Evolutionary conservation across 768 basidiomycete genomes (phyloP), one percentile per base, ranked within the genome.

Genomic region (Candolleomyces eurysporus): DNA sequence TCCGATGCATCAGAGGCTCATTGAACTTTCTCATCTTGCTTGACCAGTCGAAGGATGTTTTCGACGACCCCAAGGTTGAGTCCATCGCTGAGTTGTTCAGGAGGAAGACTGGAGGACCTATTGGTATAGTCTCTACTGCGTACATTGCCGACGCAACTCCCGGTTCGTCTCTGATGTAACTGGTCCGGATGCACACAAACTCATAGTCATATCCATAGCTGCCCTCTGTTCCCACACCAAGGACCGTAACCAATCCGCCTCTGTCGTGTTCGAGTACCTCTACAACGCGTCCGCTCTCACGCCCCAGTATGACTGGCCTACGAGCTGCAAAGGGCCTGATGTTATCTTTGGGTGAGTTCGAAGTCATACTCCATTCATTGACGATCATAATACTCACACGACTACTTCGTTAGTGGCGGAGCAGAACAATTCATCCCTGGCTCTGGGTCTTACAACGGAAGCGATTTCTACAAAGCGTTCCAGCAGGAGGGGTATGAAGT

Each of bases 81-180:
- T 79, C 78, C 14, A 75, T 80, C 39, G 78, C 76, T 17, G 77
- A 80, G 61, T 65, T 80, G 26, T 80, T 80, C 74, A 73, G 75
- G n/a, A 66, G 78, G 22, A 65, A 68, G 42, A 71, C 69, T 50
- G 75, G 77, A 58, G 79, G 79, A 16, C 72, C 78, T 1, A 64
- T 80, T 54, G 79, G 79, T 32, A 79, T 80, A 55, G 79, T 80
- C 0, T 79, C 79, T 0, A 80, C 79, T n/a, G 79, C 79, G 6
- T 69, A 65, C 58, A 78, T 80, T 42, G 76, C 76, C 5, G 79
- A 80, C 68, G 79, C 79, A 22, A 80, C 79, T 19, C 79, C 79
- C 42, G 76, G 76, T 73, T 61, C 26, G 68, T 63, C 36, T 49
- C 48, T 31, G 43, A 7, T 48, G 43, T 59, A 21, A 46, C 30